Evolutionary conservation across 495 filamentous ascomycete species (phyloP).

Genomic region (Xylaria longipes): DNA sequence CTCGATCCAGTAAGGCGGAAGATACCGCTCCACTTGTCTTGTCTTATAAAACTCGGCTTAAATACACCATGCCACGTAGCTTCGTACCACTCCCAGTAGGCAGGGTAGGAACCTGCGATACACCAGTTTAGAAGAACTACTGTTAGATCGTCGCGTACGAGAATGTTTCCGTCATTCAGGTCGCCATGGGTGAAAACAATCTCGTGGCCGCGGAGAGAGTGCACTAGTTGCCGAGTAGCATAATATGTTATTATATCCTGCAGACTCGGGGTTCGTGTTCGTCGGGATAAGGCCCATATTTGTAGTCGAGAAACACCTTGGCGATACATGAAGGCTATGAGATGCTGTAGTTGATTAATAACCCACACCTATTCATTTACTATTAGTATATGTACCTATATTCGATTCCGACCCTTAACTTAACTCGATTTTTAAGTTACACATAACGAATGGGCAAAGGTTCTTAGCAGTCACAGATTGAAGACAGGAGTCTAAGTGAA

Average conservation of each 20-base stretch:
- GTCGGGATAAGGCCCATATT: background rate
- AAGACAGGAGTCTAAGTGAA: background rate
- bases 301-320: background rate
- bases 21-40: background rate
- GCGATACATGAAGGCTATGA: no score
- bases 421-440: background rate
- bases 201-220: background rate
- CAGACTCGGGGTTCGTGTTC: constrained; percentile 8
- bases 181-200: background rate
- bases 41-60: background rate
- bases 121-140: background rate
- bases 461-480: background rate
- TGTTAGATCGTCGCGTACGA: background rate
- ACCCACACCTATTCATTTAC: no score
- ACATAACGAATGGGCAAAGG: background rate
- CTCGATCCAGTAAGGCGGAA: background rate
- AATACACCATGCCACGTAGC: background rate
- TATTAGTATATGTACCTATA: no score
- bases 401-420: background rate
- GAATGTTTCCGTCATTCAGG: background rate
- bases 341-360: no score
- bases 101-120: background rate
- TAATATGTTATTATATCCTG: background rate
- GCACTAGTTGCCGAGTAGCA: background rate
- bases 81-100: constrained; percentile 6